Conservation (phyloP, 225 moss, liverwort and hornwort genomes). For the Bryoerythrophyllum caledonicum region DNA sequence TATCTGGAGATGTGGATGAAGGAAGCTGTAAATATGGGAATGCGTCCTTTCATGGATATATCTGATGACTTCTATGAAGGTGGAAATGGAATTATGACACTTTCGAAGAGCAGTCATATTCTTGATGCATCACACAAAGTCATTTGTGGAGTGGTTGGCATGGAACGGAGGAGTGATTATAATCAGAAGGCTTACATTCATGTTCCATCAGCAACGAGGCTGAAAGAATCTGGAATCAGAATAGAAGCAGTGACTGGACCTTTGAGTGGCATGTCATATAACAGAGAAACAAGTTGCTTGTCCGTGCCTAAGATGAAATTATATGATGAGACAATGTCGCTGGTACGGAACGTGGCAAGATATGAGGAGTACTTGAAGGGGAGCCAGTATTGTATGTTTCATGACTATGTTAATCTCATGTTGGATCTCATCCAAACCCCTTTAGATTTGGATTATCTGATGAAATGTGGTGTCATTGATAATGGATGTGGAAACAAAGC, state of each 20-base stretch:
- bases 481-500: background rate
- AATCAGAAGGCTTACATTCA: background rate
- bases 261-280: background rate
- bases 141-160: background rate
- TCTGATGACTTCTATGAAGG: background rate
- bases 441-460: background rate
- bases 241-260: background rate
- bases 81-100: background rate
- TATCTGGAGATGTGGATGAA: background rate
- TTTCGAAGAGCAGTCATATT: background rate
- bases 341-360: background rate
- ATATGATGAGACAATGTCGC: accelerated
- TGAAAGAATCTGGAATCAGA: background rate
- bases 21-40: accelerated
- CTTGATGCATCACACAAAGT: background rate
- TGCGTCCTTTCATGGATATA: background rate
- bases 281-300: background rate
- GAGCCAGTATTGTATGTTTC: background rate
- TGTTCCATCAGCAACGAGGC: background rate
- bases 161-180: accelerated
- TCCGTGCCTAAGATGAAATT: background rate
- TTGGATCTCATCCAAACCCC: background rate
- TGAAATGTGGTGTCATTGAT: accelerated
- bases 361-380: background rate
- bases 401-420: background rate